Base-by-base conservation (phyloP, 345 rosid species). In the Erysimum cheiranthoides region DNA sequence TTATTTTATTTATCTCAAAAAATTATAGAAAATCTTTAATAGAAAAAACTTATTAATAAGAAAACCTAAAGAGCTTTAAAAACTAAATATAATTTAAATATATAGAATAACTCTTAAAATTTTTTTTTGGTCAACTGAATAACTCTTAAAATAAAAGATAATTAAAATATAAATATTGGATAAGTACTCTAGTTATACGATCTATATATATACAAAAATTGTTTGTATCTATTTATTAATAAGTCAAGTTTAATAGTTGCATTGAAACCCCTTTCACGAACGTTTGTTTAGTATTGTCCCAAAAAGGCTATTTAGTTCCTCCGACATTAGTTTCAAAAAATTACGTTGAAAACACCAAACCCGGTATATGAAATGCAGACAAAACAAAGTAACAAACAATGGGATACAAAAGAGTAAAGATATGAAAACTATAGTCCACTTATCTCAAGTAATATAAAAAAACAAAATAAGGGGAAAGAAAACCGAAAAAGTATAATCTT, bases 381-480 rank as follows among this genome's bases (percentile, higher is more conserved):
- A 53, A 47, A 60, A 56, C 69, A 61, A 61, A 76, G 27, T 21
- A 21, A 21, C 25, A 21, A 62, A 45, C n/a, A n/a, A n/a, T n/a
- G 12, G 28, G 43, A 70, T 63, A 34, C 50, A 70, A 69, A 76
- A 54, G 9, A 36, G 59, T 54, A 62, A 70, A 53, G 30, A 54
- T 43, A 42, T 63, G 43, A 64, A 62, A 70, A 56, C 59, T 70
- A 45, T 45, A 53, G 71, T 77, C 80, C 53, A 56, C 60, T 70
- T 62, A 70, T 75, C 49, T 68, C 51, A 42, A 68, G 34, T 34
- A 9, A 30, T 60, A 68, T 43, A 5, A 39, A 5, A 28, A 14
- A 45, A 32, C 17, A 52, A 74, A 66, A 46, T 6, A 60, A 21
- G 14, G 8, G 56, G 4, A 5, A 51, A 49, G 47, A 39, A 4